phyloP scores from a whole-genome alignment of 2,329 filamentous ascomycete genomes.

The Exophiala mesophila region DNA sequence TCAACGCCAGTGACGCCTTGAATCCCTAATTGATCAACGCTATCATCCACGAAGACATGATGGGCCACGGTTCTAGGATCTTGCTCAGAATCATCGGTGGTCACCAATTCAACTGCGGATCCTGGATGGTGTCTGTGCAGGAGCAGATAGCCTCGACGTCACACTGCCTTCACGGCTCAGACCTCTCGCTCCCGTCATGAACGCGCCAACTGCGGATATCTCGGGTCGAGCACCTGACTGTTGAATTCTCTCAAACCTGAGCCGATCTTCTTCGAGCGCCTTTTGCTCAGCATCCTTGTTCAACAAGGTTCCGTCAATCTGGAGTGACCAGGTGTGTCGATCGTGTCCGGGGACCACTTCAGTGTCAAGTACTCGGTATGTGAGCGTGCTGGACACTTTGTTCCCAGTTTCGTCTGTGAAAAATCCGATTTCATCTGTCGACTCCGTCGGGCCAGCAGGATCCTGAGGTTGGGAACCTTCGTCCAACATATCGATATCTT shows the following conservation, averaged over 20 bases:
- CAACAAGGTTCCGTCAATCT: conserved; percentile 84
- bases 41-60: no score
- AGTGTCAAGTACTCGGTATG: conserved; percentile 78
- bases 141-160: conserved; percentile 17
- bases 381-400: conserved; percentile 64
- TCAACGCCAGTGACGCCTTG: no score
- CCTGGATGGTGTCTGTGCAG: no score
- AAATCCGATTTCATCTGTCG: conserved; percentile 57
- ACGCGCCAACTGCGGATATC: conserved; percentile 4
- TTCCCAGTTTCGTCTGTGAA: conserved; percentile 70
- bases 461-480: conserved; percentile 9
- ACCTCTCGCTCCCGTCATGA: conserved; percentile 14
- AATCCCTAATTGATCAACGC: no score
- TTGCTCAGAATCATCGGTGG: no score
- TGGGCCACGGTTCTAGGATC: no score
- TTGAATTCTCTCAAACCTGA: conserved; percentile 34
- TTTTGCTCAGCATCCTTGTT: conserved; percentile 60
- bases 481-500: conserved; percentile 45
- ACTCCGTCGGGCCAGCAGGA: neutral
- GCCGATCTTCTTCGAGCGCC: conserved; percentile 52
- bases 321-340: conserved; percentile 71
- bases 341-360: conserved; percentile 67
- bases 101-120: no score
- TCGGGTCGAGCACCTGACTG: conserved; percentile 30
- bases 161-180: conserved; percentile 21